A percentile compares a stretch with the other conserved stretches of the same genome.
Conservation (phyloP, 495 filamentous ascomycete species). For the Bacidia rubella region DNA sequence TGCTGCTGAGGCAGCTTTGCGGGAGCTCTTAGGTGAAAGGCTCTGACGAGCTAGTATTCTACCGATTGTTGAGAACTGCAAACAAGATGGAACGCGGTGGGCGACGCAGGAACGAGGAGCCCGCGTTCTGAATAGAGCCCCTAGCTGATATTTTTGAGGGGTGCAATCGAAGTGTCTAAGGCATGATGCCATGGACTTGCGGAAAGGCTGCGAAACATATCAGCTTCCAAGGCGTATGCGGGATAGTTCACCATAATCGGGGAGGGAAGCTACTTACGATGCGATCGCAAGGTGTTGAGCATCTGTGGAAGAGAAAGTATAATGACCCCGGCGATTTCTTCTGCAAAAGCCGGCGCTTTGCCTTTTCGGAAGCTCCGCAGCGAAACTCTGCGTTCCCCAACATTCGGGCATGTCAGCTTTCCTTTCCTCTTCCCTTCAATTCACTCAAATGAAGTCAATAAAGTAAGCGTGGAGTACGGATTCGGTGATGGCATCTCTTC, state of each 20-base stretch:
- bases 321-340: neutral
- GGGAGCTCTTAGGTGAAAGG: neutral
- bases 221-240: neutral
- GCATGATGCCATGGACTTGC: neutral
- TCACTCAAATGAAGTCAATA: too few species aligned
- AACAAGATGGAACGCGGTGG: neutral
- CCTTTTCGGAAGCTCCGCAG: neutral
- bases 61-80: neutral
- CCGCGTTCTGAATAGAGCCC: too few species aligned
- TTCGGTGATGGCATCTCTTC: constrained; percentile 9
- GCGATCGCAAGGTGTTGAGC: neutral
- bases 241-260: neutral
- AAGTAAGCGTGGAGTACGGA: too few species aligned
- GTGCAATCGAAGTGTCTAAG: neutral
- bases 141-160: neutral
- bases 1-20: neutral
- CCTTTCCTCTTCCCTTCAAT: too few species aligned
- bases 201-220: neutral
- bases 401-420: neutral
- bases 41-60: neutral
- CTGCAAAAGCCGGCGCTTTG: neutral
- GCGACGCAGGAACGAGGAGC: too few species aligned
- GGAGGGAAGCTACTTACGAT: neutral
- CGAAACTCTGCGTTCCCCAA: neutral
- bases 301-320: neutral